A percentile compares a stretch with the other conserved stretches of the same genome.
Conservation (phyloP, 2,329 filamentous ascomycete species). For the Lanzia echinophila region DNA sequence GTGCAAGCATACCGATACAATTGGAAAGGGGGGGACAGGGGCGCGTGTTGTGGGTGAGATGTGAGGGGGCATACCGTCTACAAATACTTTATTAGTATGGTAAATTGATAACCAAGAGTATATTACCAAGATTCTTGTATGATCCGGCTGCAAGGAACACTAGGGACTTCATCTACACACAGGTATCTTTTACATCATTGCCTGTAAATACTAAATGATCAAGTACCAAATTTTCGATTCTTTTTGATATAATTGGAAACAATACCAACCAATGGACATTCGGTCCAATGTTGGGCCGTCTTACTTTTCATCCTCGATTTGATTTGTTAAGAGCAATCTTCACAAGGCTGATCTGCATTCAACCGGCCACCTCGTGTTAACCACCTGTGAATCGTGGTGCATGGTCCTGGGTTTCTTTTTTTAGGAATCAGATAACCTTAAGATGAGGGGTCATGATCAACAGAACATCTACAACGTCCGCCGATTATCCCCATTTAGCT, state of each 20-base stretch:
- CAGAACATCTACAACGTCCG: no score
- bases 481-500: background rate
- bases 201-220: background rate
- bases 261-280: background rate
- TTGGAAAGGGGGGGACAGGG: no score
- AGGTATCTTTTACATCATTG: background rate
- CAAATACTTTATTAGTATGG: no score
- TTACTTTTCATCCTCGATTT: background rate
- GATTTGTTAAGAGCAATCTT: slow-evolving; percentile 11
- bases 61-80: no score
- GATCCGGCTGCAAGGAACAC: background rate
- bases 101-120: background rate
- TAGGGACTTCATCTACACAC: background rate
- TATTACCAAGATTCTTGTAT: background rate
- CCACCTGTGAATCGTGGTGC: background rate
- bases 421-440: background rate
- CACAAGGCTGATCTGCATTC: slow-evolving; percentile 18
- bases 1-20: background rate
- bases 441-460: background rate
- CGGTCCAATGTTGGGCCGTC: slow-evolving; percentile 1
- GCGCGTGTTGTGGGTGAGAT: no score
- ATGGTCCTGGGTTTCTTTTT: background rate
- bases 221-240: background rate
- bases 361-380: background rate
- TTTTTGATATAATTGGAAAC: background rate